Conservation (phyloP, 1,139 yeast species). For the Blastobotrys aristatus region DNA sequence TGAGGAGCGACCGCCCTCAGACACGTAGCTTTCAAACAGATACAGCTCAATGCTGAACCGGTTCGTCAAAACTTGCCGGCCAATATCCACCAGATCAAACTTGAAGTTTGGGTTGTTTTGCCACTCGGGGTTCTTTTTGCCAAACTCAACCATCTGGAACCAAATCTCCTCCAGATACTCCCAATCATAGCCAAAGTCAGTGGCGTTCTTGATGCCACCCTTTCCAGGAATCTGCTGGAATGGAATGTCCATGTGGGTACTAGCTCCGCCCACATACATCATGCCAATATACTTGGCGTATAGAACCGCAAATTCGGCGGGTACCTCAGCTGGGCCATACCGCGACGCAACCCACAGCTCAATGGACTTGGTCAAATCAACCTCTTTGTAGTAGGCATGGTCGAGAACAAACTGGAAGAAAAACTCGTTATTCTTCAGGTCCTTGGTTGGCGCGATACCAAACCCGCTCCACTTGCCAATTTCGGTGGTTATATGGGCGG, state of each 20-base stretch:
- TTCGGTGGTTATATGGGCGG: no score
- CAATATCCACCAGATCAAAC: conserved; percentile 15
- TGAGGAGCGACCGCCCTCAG: not conserved
- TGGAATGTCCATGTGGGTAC: no score
- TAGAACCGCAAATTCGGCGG: conserved; percentile 2
- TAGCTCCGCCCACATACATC: no score
- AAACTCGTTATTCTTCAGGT: conserved; percentile 11
- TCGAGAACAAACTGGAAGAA: conserved; percentile 15
- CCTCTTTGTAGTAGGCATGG: conserved; percentile 13
- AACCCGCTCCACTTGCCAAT: no score
- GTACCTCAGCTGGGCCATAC: conserved; percentile 14
- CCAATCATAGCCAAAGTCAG: not conserved
- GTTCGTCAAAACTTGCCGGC: conserved; percentile 14
- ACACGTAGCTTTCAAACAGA: not conserved
- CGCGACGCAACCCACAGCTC: conserved; percentile 3
- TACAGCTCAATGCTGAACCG: conserved; percentile 9
- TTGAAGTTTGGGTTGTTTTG: conserved; percentile 13
- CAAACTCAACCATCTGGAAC: conserved; percentile 7
- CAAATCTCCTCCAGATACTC: conserved; percentile 9
- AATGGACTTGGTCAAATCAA: conserved; percentile 8
- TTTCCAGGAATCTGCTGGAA: no score
- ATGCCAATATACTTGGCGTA: conserved; percentile 15
- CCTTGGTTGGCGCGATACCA: not conserved
- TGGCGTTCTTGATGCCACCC: not conserved
- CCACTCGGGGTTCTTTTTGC: conserved; percentile 4